Percentiles rank a stretch among this genome's conserved stretches.
Conservation (phyloP, 2,329 filamentous ascomycete genomes). For the Aureobasidium uvarum region DNA sequence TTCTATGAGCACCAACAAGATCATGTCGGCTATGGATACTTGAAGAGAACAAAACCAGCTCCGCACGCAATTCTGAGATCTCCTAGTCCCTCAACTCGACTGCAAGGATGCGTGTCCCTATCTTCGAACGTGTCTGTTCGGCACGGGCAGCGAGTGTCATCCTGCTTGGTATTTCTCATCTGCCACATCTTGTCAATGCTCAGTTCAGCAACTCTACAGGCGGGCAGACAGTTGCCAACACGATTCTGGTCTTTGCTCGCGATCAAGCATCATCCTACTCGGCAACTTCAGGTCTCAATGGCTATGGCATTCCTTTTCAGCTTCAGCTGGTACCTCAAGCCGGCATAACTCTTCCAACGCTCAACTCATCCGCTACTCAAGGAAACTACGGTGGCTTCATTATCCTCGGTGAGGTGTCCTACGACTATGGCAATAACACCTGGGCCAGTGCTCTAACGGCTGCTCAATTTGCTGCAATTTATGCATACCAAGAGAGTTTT, state of each 20-base stretch:
- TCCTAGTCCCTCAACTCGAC: not conserved
- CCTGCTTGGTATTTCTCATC: not conserved
- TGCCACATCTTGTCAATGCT: not conserved
- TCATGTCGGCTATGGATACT: not conserved
- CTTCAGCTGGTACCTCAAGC: conserved; percentile 53
- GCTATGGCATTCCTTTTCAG: conserved; percentile 61
- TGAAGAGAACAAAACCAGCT: conserved; percentile 8
- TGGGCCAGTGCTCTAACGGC: conserved; percentile 56
- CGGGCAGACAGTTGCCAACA: conserved; percentile 37
- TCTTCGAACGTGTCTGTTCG: not conserved
- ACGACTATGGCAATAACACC: conserved; percentile 49
- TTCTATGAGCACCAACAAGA: not conserved
- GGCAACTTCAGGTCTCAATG: conserved; percentile 56
- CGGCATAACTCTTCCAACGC: conserved; percentile 52
- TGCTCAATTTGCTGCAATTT: conserved; percentile 57
- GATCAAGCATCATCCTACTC: conserved; percentile 51
- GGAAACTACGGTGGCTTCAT: conserved; percentile 63
- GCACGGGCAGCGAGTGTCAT: not conserved
- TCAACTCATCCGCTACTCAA: conserved; percentile 50
- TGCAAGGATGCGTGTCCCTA: not conserved
- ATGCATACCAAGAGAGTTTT: conserved; percentile 58
- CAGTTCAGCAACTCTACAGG: conserved; percentile 12
- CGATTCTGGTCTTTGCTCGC: conserved; percentile 57
- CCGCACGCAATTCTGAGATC: not conserved
- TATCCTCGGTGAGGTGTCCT: conserved; percentile 54